Evolutionary conservation across 345 rosid species (phyloP), one percentile per base, ranked within the genome.

Genomic region (Eucalyptus marginata): DNA sequence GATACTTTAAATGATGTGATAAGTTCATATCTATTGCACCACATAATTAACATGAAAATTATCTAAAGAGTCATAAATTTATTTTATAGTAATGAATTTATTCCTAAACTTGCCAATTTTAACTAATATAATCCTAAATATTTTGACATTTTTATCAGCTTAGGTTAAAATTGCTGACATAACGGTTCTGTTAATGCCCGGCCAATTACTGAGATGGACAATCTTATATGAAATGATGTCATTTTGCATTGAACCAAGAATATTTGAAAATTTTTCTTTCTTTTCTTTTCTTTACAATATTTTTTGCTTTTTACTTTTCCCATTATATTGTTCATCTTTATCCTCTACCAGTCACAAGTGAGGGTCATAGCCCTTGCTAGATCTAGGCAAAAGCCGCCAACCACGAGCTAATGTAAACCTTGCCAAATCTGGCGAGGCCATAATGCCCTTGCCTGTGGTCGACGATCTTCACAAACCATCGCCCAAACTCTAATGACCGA

Each of bases 391-490:
- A 51, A 62, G 71, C 17, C 1, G 0, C 33, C 1, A 29, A 14
- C 71, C 18, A 62, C 3, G 0, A 29, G 71, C 33, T 62, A 62
- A 29, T 33, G 33, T 62, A n/a, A 29, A 13, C 4, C 5, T 36
- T 2, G 0, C 81, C 81, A 36, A 6, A 71, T 71, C 10, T 71
- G 14, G 46, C 7, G 13, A 71, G 44, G 13, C 13, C 13, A 1
- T 0, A 9, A 68, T 4, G 2, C 12, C 43, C 79, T 31, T 17
- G 4, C 22, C 4, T 33, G 0, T 17, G 6, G 8, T 25, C 13
- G 0, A 5, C 1, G 4, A 71, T 24, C 46, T 71, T 71, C 7
- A 22, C 14, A 18, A 12, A 18, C 81, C 27, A 18, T 71, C 5
- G 4, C 81, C 46, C 18, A 33, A 13, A 43, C 3, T 36, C 7